A percentile compares a stretch with the other conserved stretches of the same genome.
Evolutionary conservation across 306 rosid species (phyloP).

Genomic region (Rubus parviflorus): DNA sequence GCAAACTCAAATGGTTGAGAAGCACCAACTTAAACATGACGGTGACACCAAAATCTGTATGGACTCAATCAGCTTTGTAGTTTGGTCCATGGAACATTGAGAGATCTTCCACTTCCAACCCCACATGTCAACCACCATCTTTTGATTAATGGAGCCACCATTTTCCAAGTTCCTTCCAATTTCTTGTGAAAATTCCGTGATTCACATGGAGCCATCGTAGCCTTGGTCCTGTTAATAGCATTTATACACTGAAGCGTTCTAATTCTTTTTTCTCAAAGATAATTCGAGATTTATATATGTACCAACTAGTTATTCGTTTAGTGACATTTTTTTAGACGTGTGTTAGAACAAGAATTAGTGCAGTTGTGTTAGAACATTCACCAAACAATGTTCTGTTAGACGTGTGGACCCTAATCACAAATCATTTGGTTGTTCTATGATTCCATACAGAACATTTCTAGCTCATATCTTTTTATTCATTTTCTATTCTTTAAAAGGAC

Average conservation of each 20-base stretch:
- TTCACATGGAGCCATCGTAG: neutral
- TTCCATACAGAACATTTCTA: slow-evolving; percentile 4
- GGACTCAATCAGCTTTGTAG: neutral
- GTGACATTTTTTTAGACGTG: no score
- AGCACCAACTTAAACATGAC: neutral
- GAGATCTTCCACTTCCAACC: neutral
- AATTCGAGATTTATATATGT: neutral
- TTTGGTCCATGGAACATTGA: neutral
- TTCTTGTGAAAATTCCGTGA: neutral
- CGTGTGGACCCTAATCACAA: neutral
- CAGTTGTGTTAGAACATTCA: neutral
- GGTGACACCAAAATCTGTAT: neutral
- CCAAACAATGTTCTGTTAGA: neutral
- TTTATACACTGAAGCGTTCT: neutral
- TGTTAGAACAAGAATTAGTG: neutral
- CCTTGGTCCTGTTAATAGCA: neutral
- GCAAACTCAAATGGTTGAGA: neutral
- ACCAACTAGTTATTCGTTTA: neutral
- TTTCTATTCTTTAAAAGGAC: neutral
- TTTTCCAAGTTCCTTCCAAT: neutral
- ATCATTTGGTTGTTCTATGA: slow-evolving; percentile 11
- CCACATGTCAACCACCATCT: neutral
- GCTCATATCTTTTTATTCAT: neutral
- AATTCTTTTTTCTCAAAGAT: neutral
- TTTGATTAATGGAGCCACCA: neutral